Base-by-base conservation (phyloP, 352 stramenopile species). In the Globisporangium middletonii region DNA sequence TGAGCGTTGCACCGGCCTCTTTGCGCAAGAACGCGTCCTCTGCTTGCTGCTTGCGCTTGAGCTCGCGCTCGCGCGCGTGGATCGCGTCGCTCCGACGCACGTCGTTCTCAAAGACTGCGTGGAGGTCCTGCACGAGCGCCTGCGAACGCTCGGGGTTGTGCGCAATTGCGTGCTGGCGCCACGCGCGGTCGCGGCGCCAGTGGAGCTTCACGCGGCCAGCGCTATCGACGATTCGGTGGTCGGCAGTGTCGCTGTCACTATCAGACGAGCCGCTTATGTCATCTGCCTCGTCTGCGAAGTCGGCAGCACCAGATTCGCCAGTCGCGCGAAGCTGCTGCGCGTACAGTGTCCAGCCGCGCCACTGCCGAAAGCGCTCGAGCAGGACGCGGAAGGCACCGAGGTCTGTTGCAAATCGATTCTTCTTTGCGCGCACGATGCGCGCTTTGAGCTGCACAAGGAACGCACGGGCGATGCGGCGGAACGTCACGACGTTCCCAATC, bases 401-500 rank as follows among this genome's bases (percentile, higher is more conserved):
- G 33, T 83, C 70, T 0, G 44, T 77, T n/a, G 75, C 72, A 44
- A 88, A 77, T 2, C 76, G 72, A 26, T 74, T 79, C 42, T 71
- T 75, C 52, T 78, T 85, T 26, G 55, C 67, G 35, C 53, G 50
- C 5, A 57, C 66, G 19, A 77, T 64, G 23, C 58, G 37, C 30
- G 15, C 55, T n/a, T 57, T 51, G 18, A 83, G 57, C 16, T 57
- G 50, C 2, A 54, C 62, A 12, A 88, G 45, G 6, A 86, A 64
- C 2, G 64, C 35, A 6, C 71, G 71, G 0, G 71, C 78, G 60
- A 77, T 61, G 3, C 71, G 60, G 42, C 76, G 68, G 58, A 85
- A 86, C 7, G 72, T 64, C 38, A 86, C 55, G 43, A 86, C 74
- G 47, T 82, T 86, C 26, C 64, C 76, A 11, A 80, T 65, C 66